Base-by-base conservation (phyloP, 495 filamentous ascomycete genomes). In the Lasiosphaeria hispida region DNA sequence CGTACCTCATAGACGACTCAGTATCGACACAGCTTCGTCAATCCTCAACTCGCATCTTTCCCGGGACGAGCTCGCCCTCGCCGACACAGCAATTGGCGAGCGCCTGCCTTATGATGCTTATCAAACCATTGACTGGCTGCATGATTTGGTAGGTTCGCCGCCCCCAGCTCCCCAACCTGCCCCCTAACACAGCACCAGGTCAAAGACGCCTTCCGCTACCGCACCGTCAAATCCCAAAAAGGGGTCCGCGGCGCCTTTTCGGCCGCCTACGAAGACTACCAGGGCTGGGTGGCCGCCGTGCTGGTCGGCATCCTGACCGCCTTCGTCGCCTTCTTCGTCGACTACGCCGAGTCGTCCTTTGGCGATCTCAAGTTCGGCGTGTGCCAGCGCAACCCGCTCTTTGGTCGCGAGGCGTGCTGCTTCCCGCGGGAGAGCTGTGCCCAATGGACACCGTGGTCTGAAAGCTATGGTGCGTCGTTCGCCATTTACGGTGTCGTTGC, bases 331-430 rank as follows among this genome's bases (percentile, higher is more conserved):
- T 83, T 81, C 56, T 60, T 78, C 10, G 82, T 84, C 13, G 82
- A 85, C 48, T 60, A 82, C 7, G 75, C 71, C 3, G 78, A 72
- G 63, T 80, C 78, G 17, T 79, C 76, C 10, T 66, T 82, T 36
- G 77, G 74, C n/a, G 81, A 83, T 63, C 78, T 74, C 67, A 85
- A 85, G 58, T 53, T 77, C 18, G 81, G 81, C 36, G 79, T 79
- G 55, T 85, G 82, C 65, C 65, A 57, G 15, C 63, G 55, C 7
- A 82, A 82, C 53, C 55, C 67, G 2, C 65, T 83, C n/a, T 64
- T 70, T 19, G 80, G 67, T 34, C 69, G 78, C 23, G 77, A 80
- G 65, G 66, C 62, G 13, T 84, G 81, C 63, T 83, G 80, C 58
- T 63, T 45, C 35, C 58, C 58, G 0, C 30, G 59, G 65, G 38